Evolutionary conservation across 495 filamentous ascomycete genomes (phyloP), one percentile per base, ranked within the genome.

Genomic region (Lasiosphaeria miniovina): DNA sequence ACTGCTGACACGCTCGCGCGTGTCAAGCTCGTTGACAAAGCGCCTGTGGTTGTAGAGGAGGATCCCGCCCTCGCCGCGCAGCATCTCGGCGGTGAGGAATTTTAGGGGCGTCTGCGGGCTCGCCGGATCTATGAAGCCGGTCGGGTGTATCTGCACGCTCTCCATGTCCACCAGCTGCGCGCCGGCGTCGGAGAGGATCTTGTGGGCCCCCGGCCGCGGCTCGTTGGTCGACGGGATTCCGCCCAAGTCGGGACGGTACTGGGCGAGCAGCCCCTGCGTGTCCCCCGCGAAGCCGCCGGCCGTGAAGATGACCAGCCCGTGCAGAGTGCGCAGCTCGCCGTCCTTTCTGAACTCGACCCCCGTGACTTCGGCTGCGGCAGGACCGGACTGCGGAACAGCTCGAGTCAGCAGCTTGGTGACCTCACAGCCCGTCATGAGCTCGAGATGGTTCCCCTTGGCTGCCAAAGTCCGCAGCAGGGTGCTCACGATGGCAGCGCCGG

Each of bases 51-150:
- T 56, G 6, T 65, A 52, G n/a, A 83, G 64, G 14, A 87, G 51
- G 12, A 86, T 75, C 0, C 83, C 84, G 4, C 83, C 84, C 63
- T 86, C 83, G 0, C 83, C 83, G 0, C 83, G 67, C 35, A 87
- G 65, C 50, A 83, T 72, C 67, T 87, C 84, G 0, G 84, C 83
- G 0, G 84, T 83, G n/a, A 86, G 75, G 62, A 87, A 82, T 67
- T 86, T 85, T 36, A 83, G 70, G 38, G 65, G 59, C 6, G 66
- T 60, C 1, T 36, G 11, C 4, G 73, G 66, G 46, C 67, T 62
- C 8, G 66, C 83, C 24, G 88, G 86, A 68, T 91, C 88, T 4
- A 91, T 79, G 51, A 92, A 84, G 53, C 87, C 87, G 3, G 89
- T 91, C 4, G 89, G 89, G 66, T 85, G 82, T 24, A 84, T 74